These are phyloP conservation scores for Arthrobotrys musiformis DNA, from an alignment of 2,329 filamentous ascomycete genomes.

Conservation along the genomic window DNA sequence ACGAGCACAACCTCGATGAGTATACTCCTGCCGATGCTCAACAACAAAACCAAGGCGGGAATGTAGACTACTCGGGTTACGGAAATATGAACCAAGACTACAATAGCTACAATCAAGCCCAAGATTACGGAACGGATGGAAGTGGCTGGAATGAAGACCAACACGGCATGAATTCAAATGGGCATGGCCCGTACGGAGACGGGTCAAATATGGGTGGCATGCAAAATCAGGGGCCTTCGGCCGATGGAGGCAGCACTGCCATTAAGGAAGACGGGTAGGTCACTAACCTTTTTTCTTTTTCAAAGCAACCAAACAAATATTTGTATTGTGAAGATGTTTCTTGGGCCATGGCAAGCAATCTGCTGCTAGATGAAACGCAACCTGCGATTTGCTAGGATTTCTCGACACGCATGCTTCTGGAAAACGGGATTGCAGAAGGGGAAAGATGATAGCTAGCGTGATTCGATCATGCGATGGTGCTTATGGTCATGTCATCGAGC, in stretches of 20 bases:
- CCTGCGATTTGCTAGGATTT: conserved; percentile 39
- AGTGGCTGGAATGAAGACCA: conserved; percentile 41
- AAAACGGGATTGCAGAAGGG: not conserved
- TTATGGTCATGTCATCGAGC: conserved; percentile 7
- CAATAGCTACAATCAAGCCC: conserved; percentile 32
- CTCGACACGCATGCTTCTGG: conserved; percentile 6
- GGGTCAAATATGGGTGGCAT: conserved; percentile 53
- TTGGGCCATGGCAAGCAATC: conserved; percentile 34
- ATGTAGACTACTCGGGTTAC: conserved; percentile 48
- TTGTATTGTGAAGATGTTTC: conserved; percentile 30
- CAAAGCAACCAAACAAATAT: not conserved
- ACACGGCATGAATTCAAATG: conserved; percentile 52
- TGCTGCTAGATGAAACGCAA: conserved; percentile 40
- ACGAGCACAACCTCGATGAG: conserved; percentile 29
- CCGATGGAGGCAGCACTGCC: conserved; percentile 69
- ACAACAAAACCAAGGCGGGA: conserved; percentile 29
- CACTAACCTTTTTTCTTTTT: conserved; percentile 47
- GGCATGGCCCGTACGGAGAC: conserved; percentile 56
- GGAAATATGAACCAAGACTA: conserved; percentile 51
- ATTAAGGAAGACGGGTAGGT: conserved; percentile 96
- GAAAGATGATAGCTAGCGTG: conserved; percentile 23
- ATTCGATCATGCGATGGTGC: conserved; percentile 13
- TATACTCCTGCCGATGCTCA: conserved; percentile 47
- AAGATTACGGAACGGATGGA: conserved; percentile 45
- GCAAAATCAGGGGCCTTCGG: conserved; percentile 57